A percentile compares a stretch with the other conserved stretches of the same genome.
phyloP scores from a whole-genome alignment of 1,284 basidiomycete species.

The Mycosarcoma mackinlayi region DNA sequence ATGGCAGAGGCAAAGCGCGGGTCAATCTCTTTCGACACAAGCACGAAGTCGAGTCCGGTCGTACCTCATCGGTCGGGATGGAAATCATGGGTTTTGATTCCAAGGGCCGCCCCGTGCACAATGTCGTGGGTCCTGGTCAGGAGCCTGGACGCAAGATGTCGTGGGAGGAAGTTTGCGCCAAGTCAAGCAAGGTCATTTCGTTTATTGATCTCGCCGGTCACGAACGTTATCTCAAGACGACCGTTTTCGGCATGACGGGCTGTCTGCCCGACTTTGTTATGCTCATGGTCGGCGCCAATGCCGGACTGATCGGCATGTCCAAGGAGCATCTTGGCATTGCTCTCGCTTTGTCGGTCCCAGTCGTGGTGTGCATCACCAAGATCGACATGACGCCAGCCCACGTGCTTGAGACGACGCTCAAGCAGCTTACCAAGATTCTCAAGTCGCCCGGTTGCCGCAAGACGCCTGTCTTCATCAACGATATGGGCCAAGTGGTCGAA shows the following conservation, averaged over 20 bases:
- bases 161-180: slow-evolving; percentile 95
- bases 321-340: slow-evolving; percentile 92
- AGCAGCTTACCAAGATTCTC: slow-evolving; percentile 91
- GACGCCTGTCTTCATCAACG: slow-evolving; percentile 60
- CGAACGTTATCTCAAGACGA: slow-evolving; percentile 77
- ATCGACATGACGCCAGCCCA: slow-evolving; percentile 98
- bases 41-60: slow-evolving; percentile 94
- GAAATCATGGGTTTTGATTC: slow-evolving; percentile 75
- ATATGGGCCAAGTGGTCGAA: slow-evolving; percentile 53
- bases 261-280: slow-evolving; percentile 95
- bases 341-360: slow-evolving; percentile 89
- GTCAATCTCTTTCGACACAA: slow-evolving; percentile 95
- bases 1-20: slow-evolving; percentile 91
- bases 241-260: slow-evolving; percentile 92
- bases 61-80: slow-evolving; percentile 94
- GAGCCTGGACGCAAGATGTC: slow-evolving; percentile 56
- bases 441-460: slow-evolving; percentile 86
- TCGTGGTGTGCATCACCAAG: slow-evolving; percentile 95
- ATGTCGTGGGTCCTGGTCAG: slow-evolving; percentile 32
- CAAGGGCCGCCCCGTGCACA: slow-evolving; percentile 52
- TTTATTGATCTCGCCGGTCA: slow-evolving; percentile 75
- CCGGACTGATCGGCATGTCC: slow-evolving; percentile 93
- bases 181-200: slow-evolving; percentile 90
- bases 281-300: slow-evolving; percentile 95
- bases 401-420: slow-evolving; percentile 86